phyloP scores from a whole-genome alignment of 352 stramenopile species.

The Phytophthora capsici region DNA sequence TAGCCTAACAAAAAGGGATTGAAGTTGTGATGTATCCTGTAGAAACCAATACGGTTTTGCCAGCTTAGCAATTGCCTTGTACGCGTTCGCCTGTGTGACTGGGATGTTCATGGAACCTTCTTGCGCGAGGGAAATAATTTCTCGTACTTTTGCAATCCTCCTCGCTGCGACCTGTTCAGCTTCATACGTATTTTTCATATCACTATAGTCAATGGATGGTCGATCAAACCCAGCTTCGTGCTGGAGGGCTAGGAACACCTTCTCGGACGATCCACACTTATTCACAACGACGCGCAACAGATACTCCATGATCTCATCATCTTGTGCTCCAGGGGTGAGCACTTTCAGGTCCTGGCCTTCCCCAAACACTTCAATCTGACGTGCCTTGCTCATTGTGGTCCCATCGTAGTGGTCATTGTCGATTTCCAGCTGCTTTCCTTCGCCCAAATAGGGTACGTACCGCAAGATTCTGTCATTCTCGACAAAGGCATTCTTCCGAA shows the following conservation, averaged over 20 bases:
- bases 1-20: constrained; percentile 37
- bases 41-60: constrained; percentile 45
- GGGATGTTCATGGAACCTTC: background rate
- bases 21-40: constrained; percentile 12
- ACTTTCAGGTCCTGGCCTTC: constrained; percentile 47
- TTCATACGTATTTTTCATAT: constrained; percentile 50
- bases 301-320: constrained; percentile 71
- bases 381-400: constrained; percentile 70
- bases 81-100: background rate
- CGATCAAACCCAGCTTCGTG: constrained; percentile 36
- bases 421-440: constrained; percentile 61
- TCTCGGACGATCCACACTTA: constrained; percentile 46
- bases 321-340: constrained; percentile 38
- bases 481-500: constrained; percentile 76
- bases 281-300: constrained; percentile 60
- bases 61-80: constrained; percentile 21
- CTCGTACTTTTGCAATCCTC: constrained; percentile 35
- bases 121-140: constrained; percentile 18
- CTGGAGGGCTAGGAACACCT: constrained; percentile 58
- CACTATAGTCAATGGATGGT: constrained; percentile 53
- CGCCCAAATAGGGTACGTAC: constrained; percentile 91
- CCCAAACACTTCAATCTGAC: constrained; percentile 48
- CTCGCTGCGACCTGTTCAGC: constrained; percentile 21
- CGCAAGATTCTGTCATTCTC: constrained; percentile 87
- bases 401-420: constrained; percentile 65